Evolutionary conservation across 78 protist species (phyloP).

Genomic region (Dictyostelium brefeldianum): DNA sequence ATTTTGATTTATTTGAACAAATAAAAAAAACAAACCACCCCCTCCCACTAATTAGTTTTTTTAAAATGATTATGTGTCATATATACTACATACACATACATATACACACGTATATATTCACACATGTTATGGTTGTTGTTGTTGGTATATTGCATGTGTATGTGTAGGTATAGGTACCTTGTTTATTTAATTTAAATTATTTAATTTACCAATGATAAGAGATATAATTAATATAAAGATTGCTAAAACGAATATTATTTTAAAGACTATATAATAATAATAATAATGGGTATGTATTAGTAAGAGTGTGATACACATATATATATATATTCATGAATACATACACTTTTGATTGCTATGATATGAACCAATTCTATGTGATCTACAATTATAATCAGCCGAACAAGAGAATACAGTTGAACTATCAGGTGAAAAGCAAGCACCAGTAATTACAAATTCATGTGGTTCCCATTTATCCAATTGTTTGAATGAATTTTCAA

Average conservation of each 20-base stretch:
- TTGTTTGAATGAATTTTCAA: background rate
- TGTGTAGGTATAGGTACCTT: too few relatives aligned
- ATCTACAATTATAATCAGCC: conserved; percentile 45
- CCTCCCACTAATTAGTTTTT: too few relatives aligned
- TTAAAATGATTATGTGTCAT: too few relatives aligned
- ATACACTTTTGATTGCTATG: background rate
- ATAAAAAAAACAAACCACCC: too few relatives aligned
- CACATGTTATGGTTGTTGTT: too few relatives aligned
- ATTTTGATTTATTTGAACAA: too few relatives aligned
- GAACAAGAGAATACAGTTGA: conserved; percentile 34
- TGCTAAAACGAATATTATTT: background rate
- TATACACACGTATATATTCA: too few relatives aligned
- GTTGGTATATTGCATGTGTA: too few relatives aligned
- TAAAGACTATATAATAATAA: background rate
- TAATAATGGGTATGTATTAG: background rate
- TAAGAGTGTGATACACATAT: background rate
- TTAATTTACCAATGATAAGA: background rate
- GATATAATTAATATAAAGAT: conserved; percentile 1
- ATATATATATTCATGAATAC: background rate
- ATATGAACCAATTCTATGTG: conserved; percentile 43
- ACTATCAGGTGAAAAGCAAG: conserved; percentile 44
- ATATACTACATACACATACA: too few relatives aligned
- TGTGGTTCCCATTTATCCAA: conserved; percentile 74
- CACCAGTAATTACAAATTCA: conserved; percentile 52
- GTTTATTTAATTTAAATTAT: background rate